Percentiles rank a stretch among this genome's conserved stretches.
phyloP scores from a whole-genome alignment of 768 basidiomycete species.

The Daedalea quercina region DNA sequence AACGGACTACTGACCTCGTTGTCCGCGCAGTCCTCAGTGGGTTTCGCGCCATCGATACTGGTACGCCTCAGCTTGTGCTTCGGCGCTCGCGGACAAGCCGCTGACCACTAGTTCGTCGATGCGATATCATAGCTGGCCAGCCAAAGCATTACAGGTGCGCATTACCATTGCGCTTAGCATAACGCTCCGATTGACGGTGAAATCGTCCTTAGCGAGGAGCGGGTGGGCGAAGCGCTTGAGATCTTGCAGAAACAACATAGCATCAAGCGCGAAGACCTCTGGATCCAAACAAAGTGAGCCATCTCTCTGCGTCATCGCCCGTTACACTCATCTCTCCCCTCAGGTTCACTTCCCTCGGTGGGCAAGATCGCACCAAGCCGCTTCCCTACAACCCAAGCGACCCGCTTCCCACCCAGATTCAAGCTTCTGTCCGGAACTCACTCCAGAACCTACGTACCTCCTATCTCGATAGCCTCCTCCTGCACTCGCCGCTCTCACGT shows the following conservation, averaged over 20 bases:
- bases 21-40: slow-evolving; percentile 67
- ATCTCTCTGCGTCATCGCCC: background rate
- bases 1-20: slow-evolving; percentile 60
- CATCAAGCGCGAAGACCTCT: slow-evolving; percentile 63
- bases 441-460: slow-evolving; percentile 62
- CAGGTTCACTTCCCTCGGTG: slow-evolving; percentile 69
- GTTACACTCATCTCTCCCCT: background rate
- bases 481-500: slow-evolving; percentile 68
- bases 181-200: background rate
- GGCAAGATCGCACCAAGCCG: slow-evolving; percentile 65
- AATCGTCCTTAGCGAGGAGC: slow-evolving; percentile 51
- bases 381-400: slow-evolving; percentile 64
- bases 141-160: slow-evolving; percentile 65
- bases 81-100: background rate
- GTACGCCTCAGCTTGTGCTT: slow-evolving; percentile 28
- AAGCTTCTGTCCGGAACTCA: slow-evolving; percentile 54
- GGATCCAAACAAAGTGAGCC: slow-evolving; percentile 72
- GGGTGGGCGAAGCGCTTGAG: slow-evolving; percentile 70
- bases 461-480: slow-evolving; percentile 72
- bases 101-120: too few relatives aligned
- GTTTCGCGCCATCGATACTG: slow-evolving; percentile 82
- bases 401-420: slow-evolving; percentile 52
- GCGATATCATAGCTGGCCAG: slow-evolving; percentile 44
- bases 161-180: background rate
- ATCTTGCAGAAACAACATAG: slow-evolving; percentile 48